Base-by-base conservation (phyloP, 805 yeast species). In the Kluyveromyces aestuarii region DNA sequence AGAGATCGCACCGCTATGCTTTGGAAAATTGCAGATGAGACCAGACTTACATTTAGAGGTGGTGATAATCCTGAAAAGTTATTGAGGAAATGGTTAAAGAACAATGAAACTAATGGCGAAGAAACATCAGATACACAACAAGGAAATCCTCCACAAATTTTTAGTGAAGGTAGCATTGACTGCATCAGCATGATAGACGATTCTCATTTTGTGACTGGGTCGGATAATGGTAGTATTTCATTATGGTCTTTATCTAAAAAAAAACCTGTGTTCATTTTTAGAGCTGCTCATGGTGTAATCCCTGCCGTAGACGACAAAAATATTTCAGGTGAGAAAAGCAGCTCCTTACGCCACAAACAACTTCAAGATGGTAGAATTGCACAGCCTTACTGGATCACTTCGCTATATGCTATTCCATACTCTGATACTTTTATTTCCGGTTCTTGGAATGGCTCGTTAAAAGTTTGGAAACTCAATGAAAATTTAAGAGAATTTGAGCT, bases 21-120 rank as follows among this genome's bases (percentile, higher is more conserved):
- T 58, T 93, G 99, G 99, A 93, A 93, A 65, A 88, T 93, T 55
- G 80, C 96, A 25, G 99, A 93, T 59, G 99, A 93, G 69, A 81
- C 95, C 1, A 80, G 97, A 62, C 76, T 93, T 59, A 89, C 96
- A 0, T 91, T 91, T 66, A 78, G 96, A 62, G 96, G 96, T 52
- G 96, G 95, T 50, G 96, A 88, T 60, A 66, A 71, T 66, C 44
- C 79, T 69, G 56, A 72, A 66, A 65, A 65, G 61, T 53, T 67
- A 58, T 55, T 68, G 55, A 68, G 70, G 55, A 67, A 62, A 54
- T 58, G 63, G 64, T 50, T 64, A 56, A 62, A 56, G 50, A 66
- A 59, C 51, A 65, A 56, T 49, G 63, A 54, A 48, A 54, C 49
- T 11, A 63, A 58, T 27, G 70, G 69, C 40, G 60, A 62, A 27